These are phyloP conservation scores for Euphorbia celastroides DNA, from an alignment of 441 rosid genomes.

Conservation along the genomic window DNA sequence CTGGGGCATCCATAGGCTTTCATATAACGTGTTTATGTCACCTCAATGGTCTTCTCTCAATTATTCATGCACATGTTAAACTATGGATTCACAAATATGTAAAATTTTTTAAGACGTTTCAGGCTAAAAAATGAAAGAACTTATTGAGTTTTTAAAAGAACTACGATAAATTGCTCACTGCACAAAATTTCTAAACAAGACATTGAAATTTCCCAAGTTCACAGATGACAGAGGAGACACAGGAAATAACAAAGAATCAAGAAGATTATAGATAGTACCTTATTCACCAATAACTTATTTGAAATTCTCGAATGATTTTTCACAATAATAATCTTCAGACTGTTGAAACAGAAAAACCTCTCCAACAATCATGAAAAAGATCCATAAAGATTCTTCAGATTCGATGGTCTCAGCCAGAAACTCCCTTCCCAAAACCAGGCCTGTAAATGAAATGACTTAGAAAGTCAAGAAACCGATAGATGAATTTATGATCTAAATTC, in stretches of 20 bases:
- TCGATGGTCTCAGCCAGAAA: constrained; percentile 14
- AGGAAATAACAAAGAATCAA: not conserved
- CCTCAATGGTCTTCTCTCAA: too few species aligned
- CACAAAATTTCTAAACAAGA: not conserved
- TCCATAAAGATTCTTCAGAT: constrained; percentile 7
- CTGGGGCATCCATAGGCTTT: too few species aligned
- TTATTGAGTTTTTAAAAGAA: too few species aligned
- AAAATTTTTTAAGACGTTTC: too few species aligned
- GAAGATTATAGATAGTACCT: constrained; percentile 23
- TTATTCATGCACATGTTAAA: too few species aligned
- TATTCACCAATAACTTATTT: constrained; percentile 14
- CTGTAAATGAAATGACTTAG: constrained; percentile 3
- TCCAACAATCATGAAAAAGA: constrained; percentile 11
- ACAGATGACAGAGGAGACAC: not conserved
- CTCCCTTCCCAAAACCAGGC: constrained; percentile 14
- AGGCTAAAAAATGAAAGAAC: too few species aligned
- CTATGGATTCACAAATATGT: too few species aligned
- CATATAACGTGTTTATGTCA: too few species aligned
- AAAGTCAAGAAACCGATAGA: constrained; percentile 1
- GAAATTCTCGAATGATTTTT: constrained; percentile 16
- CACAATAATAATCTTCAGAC: constrained; percentile 19
- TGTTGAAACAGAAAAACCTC: constrained; percentile 16
- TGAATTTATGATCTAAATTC: not conserved
- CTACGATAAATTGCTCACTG: not conserved
- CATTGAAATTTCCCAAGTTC: not conserved